Percentiles rank a stretch among this genome's conserved stretches.
These are phyloP conservation scores for Trypanosoma boissoni DNA, from an alignment of 208 protist species.

Conservation along the genomic window DNA sequence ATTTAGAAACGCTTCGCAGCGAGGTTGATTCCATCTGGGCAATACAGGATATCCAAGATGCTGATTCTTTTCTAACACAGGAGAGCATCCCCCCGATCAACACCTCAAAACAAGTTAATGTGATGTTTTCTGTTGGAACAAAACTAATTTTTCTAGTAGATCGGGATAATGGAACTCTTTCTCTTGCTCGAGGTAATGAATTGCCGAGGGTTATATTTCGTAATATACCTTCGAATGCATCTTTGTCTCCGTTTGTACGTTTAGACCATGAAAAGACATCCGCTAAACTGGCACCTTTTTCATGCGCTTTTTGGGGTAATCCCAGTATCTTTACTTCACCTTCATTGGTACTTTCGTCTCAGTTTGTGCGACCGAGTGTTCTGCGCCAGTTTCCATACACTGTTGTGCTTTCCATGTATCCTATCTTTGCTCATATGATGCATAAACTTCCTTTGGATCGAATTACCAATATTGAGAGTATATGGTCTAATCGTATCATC, in stretches of 20 bases:
- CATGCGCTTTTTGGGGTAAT: constrained; percentile 26
- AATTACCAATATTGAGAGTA: constrained; percentile 42
- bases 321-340: constrained; percentile 3
- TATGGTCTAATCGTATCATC: constrained; percentile 53
- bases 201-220: constrained; percentile 71
- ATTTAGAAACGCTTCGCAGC: constrained; percentile 58
- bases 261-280: constrained; percentile 79
- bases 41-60: constrained; percentile 88
- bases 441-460: constrained; percentile 38
- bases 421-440: constrained; percentile 46
- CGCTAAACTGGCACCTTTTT: constrained; percentile 65
- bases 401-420: constrained; percentile 56
- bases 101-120: constrained; percentile 24
- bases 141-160: constrained; percentile 84
- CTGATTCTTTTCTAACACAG: constrained; percentile 79
- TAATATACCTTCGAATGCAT: constrained; percentile 53
- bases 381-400: constrained; percentile 64
- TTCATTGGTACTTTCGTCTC: constrained; percentile 26
- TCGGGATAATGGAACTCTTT: constrained; percentile 67
- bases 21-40: constrained; percentile 56
- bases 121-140: constrained; percentile 62
- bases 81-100: constrained; percentile 48
- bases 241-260: constrained; percentile 82
- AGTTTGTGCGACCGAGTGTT: constrained; percentile 64
- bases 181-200: constrained; percentile 71